Percentiles rank a stretch among this genome's conserved stretches.
These are phyloP conservation scores for Ilyonectria destructans DNA, from an alignment of 2,329 filamentous ascomycete genomes.

Conservation along the genomic window DNA sequence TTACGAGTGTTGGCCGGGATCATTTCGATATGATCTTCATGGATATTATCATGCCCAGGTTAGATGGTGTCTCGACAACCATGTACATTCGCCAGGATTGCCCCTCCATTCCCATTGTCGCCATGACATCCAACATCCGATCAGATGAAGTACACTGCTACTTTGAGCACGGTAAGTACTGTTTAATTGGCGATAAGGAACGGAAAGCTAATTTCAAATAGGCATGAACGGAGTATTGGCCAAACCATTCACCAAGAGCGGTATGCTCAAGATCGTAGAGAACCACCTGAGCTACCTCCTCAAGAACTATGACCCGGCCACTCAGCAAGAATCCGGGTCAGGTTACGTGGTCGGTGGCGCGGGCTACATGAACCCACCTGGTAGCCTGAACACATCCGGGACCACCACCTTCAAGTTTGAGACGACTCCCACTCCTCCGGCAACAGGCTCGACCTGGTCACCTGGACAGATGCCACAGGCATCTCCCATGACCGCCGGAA, in stretches of 20 bases:
- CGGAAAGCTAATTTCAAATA: constrained; percentile 56
- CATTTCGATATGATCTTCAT: constrained; percentile 82
- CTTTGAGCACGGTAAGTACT: constrained; percentile 88
- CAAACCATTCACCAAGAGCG: constrained; percentile 95
- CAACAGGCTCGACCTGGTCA: constrained; percentile 66
- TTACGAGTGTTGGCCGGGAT: constrained; percentile 66
- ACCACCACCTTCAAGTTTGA: constrained; percentile 64
- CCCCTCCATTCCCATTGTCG: constrained; percentile 88
- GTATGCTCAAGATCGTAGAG: constrained; percentile 87
- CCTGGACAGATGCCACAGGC: constrained; percentile 68
- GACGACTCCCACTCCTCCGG: constrained; percentile 70
- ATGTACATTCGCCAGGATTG: constrained; percentile 93
- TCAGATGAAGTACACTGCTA: constrained; percentile 98
- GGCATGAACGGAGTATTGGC: constrained; percentile 98
- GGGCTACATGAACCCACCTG: constrained; percentile 55
- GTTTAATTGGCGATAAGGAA: constrained; percentile 14
- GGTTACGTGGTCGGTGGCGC: constrained; percentile 54
- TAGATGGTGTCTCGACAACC: constrained; percentile 95
- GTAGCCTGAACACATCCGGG: constrained; percentile 45
- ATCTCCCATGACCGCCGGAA: constrained; percentile 59
- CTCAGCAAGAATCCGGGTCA: constrained; percentile 59
- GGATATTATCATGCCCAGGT: constrained; percentile 97
- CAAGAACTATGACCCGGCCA: constrained; percentile 70
- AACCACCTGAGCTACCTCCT: constrained; percentile 91
- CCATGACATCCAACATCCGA: constrained; percentile 98